Conservation (phyloP, 2,329 filamentous ascomycete genomes). For the Sclerotinia minor region DNA sequence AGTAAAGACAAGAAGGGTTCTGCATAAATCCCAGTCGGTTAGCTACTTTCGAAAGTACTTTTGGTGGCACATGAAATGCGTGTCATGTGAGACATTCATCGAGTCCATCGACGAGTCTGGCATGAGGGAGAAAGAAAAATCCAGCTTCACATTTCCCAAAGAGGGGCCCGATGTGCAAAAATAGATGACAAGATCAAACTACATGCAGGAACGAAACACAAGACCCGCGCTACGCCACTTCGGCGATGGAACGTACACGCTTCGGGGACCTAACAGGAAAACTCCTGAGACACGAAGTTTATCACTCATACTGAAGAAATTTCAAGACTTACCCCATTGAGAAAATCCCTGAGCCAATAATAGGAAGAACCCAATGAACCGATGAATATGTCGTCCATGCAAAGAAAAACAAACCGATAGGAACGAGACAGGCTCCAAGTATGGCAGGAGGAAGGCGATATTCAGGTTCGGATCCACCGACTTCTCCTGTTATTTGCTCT, state of each 20-base stretch:
- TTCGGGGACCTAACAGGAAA: constrained; percentile 24
- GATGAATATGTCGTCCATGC: constrained; percentile 77
- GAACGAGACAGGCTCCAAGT: constrained; percentile 72
- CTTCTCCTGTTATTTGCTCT: constrained; percentile 43
- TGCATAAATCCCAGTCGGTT: constrained; percentile 43
- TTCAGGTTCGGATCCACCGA: constrained; percentile 72
- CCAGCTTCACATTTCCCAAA: constrained; percentile 22
- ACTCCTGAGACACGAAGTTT: constrained; percentile 13
- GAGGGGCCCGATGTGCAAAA: constrained; percentile 19
- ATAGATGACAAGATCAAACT: constrained; percentile 21
- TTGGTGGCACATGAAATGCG: constrained; percentile 33
- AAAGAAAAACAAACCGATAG: constrained; percentile 83
- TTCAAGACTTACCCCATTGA: constrained; percentile 61
- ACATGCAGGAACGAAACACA: constrained; percentile 25
- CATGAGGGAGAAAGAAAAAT: constrained; percentile 5
- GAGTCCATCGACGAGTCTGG: constrained; percentile 13
- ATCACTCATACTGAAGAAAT: constrained; percentile 30
- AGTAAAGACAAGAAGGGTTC: constrained; percentile 74
- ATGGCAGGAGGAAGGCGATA: constrained; percentile 78
- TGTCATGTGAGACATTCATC: constrained; percentile 29
- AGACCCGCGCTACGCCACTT: constrained; percentile 12
- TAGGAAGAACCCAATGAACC: constrained; percentile 75
- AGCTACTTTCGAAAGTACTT: constrained; percentile 32
- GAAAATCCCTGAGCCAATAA: constrained; percentile 72
- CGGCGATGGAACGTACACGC: constrained; percentile 25